A percentile compares a stretch with the other conserved stretches of the same genome.
Conservation (phyloP, 805 yeast species). For the Jamesozyma hellenica region DNA sequence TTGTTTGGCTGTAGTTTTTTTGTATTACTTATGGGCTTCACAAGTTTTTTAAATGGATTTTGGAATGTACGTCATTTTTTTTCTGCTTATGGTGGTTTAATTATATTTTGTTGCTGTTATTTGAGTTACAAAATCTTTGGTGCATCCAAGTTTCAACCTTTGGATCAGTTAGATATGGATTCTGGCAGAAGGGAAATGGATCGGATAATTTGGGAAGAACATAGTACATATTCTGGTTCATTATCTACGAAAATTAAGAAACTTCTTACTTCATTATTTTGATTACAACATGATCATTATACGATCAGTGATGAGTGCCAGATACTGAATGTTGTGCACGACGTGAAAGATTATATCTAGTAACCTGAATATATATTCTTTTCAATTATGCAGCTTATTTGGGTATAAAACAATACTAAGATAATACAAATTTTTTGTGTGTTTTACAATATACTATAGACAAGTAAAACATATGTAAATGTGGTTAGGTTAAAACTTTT, state of each 20-base stretch:
- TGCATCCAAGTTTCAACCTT: slow-evolving; percentile 54
- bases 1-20: slow-evolving; percentile 42
- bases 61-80: slow-evolving; percentile 58
- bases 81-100: slow-evolving; percentile 53
- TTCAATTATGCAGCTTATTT: no score
- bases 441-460: no score
- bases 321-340: no score
- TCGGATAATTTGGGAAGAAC: slow-evolving; percentile 72
- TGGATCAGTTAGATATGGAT: slow-evolving; percentile 72
- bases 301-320: no score
- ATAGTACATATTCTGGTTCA: slow-evolving; percentile 29
- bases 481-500: no score
- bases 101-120: slow-evolving; percentile 43
- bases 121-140: slow-evolving; percentile 46
- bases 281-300: no score
- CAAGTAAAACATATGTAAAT: no score
- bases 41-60: slow-evolving; percentile 45
- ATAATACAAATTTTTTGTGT: no score
- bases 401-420: no score
- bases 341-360: no score
- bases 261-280: neutral
- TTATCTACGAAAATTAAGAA: neutral
- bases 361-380: no score
- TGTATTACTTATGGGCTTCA: slow-evolving; percentile 50
- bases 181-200: slow-evolving; percentile 80